phyloP scores from a whole-genome alignment of 108 stramenopile species.

The Parmales sp. region DNA sequence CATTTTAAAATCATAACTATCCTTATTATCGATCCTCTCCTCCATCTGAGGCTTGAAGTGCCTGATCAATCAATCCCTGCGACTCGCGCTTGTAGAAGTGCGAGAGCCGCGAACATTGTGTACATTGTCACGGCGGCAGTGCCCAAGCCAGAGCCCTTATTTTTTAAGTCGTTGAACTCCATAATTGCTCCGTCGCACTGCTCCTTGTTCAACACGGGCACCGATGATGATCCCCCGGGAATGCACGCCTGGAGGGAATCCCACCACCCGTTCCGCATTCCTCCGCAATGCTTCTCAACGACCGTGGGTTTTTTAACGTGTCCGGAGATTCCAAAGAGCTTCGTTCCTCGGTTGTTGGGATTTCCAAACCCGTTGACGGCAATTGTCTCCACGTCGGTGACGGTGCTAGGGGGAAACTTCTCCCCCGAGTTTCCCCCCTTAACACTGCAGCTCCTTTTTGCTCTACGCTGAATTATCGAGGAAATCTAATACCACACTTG shows the following conservation, averaged over 20 bases:
- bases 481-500: no score
- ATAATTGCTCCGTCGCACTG: slow-evolving; percentile 94
- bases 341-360: slow-evolving; percentile 93
- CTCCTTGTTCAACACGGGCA: slow-evolving; percentile 90
- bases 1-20: slow-evolving; percentile 71
- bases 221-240: slow-evolving; percentile 97
- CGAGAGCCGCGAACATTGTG: slow-evolving; percentile 89
- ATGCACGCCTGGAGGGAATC: slow-evolving; percentile 96
- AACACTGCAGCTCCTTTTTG: no score
- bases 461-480: no score
- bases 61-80: slow-evolving; percentile 91
- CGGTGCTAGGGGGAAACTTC: slow-evolving; percentile 97
- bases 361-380: slow-evolving; percentile 94
- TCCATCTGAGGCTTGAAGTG: slow-evolving; percentile 97
- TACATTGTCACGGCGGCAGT: slow-evolving; percentile 99
- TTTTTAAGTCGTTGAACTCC: slow-evolving; percentile 97
- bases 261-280: slow-evolving; percentile 99
- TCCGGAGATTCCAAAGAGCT: slow-evolving; percentile 96
- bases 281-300: slow-evolving; percentile 97
- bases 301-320: slow-evolving; percentile 99
- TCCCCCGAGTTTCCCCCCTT: no score
- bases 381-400: slow-evolving; percentile 98
- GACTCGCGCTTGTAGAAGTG: slow-evolving; percentile 99
- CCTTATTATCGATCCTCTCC: slow-evolving; percentile 83
- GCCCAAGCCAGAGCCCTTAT: slow-evolving; percentile 86